Percentiles rank a stretch among this genome's conserved stretches.
Conservation (phyloP, 2,329 filamentous ascomycete species). For the Ustilaginoidea virens region DNA sequence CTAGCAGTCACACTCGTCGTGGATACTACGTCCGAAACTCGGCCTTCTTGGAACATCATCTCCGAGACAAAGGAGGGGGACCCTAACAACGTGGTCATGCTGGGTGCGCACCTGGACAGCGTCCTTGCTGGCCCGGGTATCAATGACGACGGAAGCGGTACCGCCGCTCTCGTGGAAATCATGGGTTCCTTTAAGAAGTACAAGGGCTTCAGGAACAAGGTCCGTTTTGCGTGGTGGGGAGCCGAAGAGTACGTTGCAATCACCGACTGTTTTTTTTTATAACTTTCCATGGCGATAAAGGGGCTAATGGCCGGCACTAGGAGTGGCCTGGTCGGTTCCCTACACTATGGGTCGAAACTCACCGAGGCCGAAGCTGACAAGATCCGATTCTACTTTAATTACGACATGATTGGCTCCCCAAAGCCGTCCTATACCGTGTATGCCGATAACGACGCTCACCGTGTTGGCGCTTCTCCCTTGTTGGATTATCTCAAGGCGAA, state of each 20-base stretch:
- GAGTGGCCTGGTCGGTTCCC: slow-evolving; percentile 26
- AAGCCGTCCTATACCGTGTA: slow-evolving; percentile 24
- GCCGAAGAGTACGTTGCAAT: slow-evolving; percentile 19
- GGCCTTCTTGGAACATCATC: slow-evolving; percentile 22
- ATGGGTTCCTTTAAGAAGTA: slow-evolving; percentile 18
- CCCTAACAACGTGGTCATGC: slow-evolving; percentile 22
- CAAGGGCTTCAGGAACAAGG: slow-evolving; percentile 21
- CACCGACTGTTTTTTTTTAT: not conserved
- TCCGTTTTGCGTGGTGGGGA: slow-evolving; percentile 24
- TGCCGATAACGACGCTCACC: slow-evolving; percentile 22
- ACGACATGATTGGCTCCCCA: slow-evolving; percentile 49
- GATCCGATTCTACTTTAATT: slow-evolving; percentile 54
- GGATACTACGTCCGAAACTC: slow-evolving; percentile 17
- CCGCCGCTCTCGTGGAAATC: slow-evolving; percentile 20
- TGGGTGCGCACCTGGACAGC: slow-evolving; percentile 24
- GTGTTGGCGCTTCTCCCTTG: slow-evolving; percentile 16
- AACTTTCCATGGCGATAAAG: no score
- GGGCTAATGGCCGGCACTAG: no score
- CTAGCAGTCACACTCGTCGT: slow-evolving; percentile 16
- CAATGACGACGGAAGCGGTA: slow-evolving; percentile 24
- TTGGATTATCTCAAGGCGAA: slow-evolving; percentile 14
- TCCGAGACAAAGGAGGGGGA: slow-evolving; percentile 24
- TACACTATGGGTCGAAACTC: slow-evolving; percentile 22
- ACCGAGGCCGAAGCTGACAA: slow-evolving; percentile 27
- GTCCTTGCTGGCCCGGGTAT: slow-evolving; percentile 22